phyloP scores from a whole-genome alignment of 2,329 filamentous ascomycete genomes.

The Fusarium tricinctum region DNA sequence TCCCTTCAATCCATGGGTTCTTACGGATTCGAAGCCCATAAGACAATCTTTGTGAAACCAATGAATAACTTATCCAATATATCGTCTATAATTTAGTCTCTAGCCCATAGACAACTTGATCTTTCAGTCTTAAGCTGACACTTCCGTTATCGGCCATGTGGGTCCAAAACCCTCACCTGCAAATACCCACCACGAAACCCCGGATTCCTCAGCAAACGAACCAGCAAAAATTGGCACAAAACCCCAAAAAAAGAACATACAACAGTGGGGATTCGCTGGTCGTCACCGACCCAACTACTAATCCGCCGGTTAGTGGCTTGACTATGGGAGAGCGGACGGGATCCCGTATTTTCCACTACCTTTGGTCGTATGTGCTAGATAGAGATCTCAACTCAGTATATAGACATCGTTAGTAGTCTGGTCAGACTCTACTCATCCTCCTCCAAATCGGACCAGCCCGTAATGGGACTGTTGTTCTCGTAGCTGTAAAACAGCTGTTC shows the following conservation, averaged over 20 bases:
- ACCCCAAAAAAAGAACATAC: not conserved
- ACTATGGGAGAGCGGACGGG: conserved; percentile 9
- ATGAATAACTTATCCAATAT: too few species aligned
- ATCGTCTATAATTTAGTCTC: too few species aligned
- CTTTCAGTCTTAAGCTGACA: too few species aligned
- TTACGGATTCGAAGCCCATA: too few species aligned
- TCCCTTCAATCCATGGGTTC: too few species aligned
- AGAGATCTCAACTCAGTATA: not conserved
- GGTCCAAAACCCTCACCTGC: not conserved
- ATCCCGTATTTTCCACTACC: conserved; percentile 5
- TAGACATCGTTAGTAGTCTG: not conserved
- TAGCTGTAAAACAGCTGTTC: conserved; percentile 5
- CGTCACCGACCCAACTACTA: conserved; percentile 12
- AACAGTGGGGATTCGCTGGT: conserved; percentile 7
- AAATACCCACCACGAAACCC: not conserved
- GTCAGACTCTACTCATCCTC: not conserved
- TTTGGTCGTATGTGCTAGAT: conserved; percentile 2
- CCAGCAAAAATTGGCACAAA: too few species aligned
- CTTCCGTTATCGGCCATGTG: not conserved
- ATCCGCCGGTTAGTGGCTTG: conserved; percentile 11
- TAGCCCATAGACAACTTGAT: too few species aligned
- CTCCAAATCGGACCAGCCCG: not conserved
- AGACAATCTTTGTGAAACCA: too few species aligned
- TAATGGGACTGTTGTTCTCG: not conserved
- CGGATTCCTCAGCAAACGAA: not conserved